Evolutionary conservation across 306 rosid species (phyloP), one percentile per base, ranked within the genome.

Genomic region (Acmispon strigosus): DNA sequence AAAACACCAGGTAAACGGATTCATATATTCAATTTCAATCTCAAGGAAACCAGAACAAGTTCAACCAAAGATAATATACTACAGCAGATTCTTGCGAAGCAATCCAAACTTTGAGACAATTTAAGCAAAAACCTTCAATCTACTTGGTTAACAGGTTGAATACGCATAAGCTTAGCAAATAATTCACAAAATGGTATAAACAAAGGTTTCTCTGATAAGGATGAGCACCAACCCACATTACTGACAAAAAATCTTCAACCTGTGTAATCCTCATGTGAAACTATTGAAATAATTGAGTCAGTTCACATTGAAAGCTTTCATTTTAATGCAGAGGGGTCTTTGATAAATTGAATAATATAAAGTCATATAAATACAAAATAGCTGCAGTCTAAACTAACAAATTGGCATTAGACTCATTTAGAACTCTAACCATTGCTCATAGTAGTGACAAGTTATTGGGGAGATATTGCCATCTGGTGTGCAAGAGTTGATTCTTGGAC

Each of bases 401-500:
- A 16, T 4, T 70, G 24, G 44, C 52, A n/a, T 71, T 52, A 19
- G 29, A 66, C 51, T 15, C 55, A 37, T 41, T 84, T 69, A 92
- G 82, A 90, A 92, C 32, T 86, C 84, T 78, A 90, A 73, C 96
- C 96, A 92, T 54, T 86, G 78, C 9, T 78, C 54, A 48, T 58
- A 88, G 74, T 90, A 86, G 9, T 52, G 86, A 52, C 96, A 90
- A 54, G 91, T 88, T 12, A 8, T 70, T 2, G 96, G 95, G 16
- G 96, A 92, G 62, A 89, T 75, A 65, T 78, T 64, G 64, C 95
- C 95, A 64, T 86, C 84, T 1, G 90, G 81, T 8, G 96, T 69
- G 57, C 98, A 89, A 4, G 37, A 18, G 73, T 58, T 86, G 16
- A 84, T 81, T 51, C 89, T 61, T 0, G 94, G 91, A 76, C 98